Percentiles rank a stretch among this genome's conserved stretches.
Evolutionary conservation across 352 stramenopile species (phyloP).

Genomic region (Globisporangium iwayamae): DNA sequence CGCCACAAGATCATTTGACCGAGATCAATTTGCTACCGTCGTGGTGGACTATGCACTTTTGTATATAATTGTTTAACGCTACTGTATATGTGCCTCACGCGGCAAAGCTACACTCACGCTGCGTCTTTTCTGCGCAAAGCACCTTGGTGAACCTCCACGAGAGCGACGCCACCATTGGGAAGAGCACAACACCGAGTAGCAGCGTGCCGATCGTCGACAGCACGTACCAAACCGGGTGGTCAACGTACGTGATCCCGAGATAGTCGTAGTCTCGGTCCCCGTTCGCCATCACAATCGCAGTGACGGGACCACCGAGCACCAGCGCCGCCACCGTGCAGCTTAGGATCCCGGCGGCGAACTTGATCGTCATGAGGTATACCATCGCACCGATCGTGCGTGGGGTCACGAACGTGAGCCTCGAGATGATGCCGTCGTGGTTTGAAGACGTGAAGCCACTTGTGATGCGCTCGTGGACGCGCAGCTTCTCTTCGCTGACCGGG

Average conservation of each 20-base stretch:
- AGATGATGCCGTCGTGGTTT: constrained; percentile 10
- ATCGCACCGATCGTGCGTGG: constrained; percentile 30
- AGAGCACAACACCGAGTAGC: constrained; percentile 4
- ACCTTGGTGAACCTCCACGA: constrained; percentile 12
- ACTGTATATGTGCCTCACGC: background rate
- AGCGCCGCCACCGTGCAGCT: constrained; percentile 25
- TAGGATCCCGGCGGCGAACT: constrained; percentile 34
- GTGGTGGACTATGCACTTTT: too few relatives aligned
- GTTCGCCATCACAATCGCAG: constrained; percentile 16
- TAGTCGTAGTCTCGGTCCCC: background rate
- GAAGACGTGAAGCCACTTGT: constrained; percentile 24
- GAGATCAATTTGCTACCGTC: too few relatives aligned
- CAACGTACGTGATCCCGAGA: constrained; percentile 7
- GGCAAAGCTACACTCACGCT: background rate
- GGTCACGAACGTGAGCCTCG: constrained; percentile 23
- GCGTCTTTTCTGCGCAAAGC: constrained; percentile 11
- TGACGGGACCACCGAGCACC: constrained; percentile 28
- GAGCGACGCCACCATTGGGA: constrained; percentile 11
- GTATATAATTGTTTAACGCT: too few relatives aligned
- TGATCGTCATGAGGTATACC: constrained; percentile 42
- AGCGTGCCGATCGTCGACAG: constrained; percentile 2
- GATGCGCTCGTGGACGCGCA: constrained; percentile 21
- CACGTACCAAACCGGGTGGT: constrained; percentile 16
- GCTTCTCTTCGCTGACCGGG: constrained; percentile 4
- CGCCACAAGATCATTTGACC: too few relatives aligned